These are phyloP conservation scores for Ophiostoma sp. DNA, from an alignment of 2,329 filamentous ascomycete genomes.

Conservation along the genomic window DNA sequence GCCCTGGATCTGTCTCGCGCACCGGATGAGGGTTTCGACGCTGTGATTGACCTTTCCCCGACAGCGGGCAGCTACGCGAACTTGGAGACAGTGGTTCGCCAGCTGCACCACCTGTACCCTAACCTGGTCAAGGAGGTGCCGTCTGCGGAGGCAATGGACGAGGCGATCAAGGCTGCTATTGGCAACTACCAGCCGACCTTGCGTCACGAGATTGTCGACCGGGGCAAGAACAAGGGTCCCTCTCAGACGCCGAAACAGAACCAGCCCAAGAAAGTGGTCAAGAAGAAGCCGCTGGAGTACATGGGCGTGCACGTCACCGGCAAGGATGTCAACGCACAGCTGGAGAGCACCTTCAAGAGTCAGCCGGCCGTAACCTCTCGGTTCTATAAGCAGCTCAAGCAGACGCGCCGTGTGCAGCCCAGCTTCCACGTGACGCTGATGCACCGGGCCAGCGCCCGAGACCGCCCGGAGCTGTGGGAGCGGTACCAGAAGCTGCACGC, in stretches of 20 bases:
- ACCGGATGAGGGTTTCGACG: conserved; percentile 83
- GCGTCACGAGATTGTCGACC: conserved; percentile 70
- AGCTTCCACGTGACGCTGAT: conserved; percentile 93
- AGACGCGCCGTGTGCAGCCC: conserved; percentile 73
- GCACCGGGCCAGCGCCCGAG: conserved; percentile 66
- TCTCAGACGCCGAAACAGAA: conserved; percentile 36
- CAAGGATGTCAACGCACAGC: conserved; percentile 50
- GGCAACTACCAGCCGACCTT: conserved; percentile 75
- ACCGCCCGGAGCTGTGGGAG: conserved; percentile 72
- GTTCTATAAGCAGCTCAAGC: conserved; percentile 75
- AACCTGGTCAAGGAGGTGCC: conserved; percentile 72
- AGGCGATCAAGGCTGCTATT: conserved; percentile 73
- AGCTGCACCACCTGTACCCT: conserved; percentile 76
- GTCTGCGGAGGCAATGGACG: conserved; percentile 70
- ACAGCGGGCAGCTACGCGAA: conserved; percentile 77
- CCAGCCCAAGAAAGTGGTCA: conserved; percentile 41
- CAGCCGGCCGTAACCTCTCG: conserved; percentile 53
- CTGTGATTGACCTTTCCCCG: conserved; percentile 81
- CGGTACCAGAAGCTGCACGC: conserved; percentile 64
- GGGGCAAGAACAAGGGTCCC: conserved; percentile 48
- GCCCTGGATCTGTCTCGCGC: conserved; percentile 62
- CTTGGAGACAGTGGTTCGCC: conserved; percentile 72
- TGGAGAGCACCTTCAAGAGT: conserved; percentile 69
- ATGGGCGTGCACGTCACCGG: conserved; percentile 53
- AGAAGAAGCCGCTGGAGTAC: conserved; percentile 56